Percentiles rank a stretch among this genome's conserved stretches.
These are phyloP conservation scores for Dioszegia aurantiaca DNA, from an alignment of 768 basidiomycete species.

Conservation along the genomic window DNA sequence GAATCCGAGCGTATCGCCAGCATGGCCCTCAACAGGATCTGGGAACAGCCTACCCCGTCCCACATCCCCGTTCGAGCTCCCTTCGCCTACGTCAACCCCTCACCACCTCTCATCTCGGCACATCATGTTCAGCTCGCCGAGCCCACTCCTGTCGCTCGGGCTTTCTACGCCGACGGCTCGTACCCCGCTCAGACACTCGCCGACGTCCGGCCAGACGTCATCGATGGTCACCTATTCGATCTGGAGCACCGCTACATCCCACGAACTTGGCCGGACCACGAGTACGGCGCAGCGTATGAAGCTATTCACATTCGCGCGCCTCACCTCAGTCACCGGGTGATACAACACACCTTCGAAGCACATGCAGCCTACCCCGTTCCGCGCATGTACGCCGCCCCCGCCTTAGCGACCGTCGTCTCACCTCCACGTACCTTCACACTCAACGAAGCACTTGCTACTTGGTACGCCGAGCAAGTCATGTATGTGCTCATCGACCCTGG, in stretches of 20 bases:
- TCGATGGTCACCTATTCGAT: no score
- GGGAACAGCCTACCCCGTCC: slow-evolving; percentile 2
- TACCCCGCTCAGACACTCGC: no score
- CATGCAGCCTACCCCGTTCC: neutral
- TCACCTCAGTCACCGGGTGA: neutral
- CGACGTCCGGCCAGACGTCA: no score
- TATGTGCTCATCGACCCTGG: slow-evolving; percentile 32
- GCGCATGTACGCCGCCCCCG: neutral
- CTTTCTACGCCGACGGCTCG: no score
- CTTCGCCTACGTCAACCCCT: neutral
- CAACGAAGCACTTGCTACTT: slow-evolving; percentile 11
- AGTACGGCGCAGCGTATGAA: neutral
- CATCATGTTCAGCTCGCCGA: neutral
- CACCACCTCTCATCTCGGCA: neutral
- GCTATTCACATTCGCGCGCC: neutral
- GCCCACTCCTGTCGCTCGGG: no score
- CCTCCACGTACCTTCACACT: neutral
- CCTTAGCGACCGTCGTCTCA: neutral
- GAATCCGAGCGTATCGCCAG: slow-evolving; percentile 3
- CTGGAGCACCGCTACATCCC: no score
- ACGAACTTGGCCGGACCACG: no score
- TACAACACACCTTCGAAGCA: neutral
- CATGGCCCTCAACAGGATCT: slow-evolving; percentile 4
- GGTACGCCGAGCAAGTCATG: slow-evolving; percentile 40
- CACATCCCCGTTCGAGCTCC: neutral